Base-by-base conservation (phyloP, 192 early-diverging fungal genomes). In the Backusella sp. region DNA sequence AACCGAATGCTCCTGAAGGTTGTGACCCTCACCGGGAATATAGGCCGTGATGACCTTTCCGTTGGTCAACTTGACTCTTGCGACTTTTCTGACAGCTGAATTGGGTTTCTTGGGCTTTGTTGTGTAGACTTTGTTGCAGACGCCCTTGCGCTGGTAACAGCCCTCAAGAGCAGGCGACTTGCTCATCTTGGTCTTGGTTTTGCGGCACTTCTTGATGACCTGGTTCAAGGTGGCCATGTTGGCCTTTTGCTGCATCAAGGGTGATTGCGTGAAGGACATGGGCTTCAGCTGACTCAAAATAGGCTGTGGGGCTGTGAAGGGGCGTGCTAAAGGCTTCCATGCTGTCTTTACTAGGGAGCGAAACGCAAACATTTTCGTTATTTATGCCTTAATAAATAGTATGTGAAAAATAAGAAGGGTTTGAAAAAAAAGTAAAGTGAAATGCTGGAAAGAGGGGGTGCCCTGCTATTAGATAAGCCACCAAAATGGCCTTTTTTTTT, bases 61-160 rank as follows among this genome's bases (percentile, higher is more conserved):
- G 67, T 94, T 96, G n/a, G 96, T 94, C 67, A 99, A 84, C 65
- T 94, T 92, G 52, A 99, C 96, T 76, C 94, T 89, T 26, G 92
- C 93, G 46, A 97, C 95, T 80, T 97, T 96, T 76, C 97, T 93
- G 82, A 93, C 92, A 37, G 97, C 97, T 41, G 97, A 99, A 85
- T 99, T 99, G 79, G 97, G 97, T 83, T 99, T 99, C 86, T 96
- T 97, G 73, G 97, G 97, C 83, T 97, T 98, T 66, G 94, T 93
- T 3, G 92, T 96, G 78, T 96, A 98, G 5, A 99, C 94, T 80
- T 98, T 98, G 77, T 95, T 85, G 78, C 96, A 98, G 12, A 99
- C 96, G 46, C 97, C 97, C 73, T 95, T 94, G 76, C 93, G 91
- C 83, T 97, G 96, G 46, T 93, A 96, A 74, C 91, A 93, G 41